Base-by-base conservation (phyloP, 2,329 filamentous ascomycete species). In the Dactylonectria macrodidyma region DNA sequence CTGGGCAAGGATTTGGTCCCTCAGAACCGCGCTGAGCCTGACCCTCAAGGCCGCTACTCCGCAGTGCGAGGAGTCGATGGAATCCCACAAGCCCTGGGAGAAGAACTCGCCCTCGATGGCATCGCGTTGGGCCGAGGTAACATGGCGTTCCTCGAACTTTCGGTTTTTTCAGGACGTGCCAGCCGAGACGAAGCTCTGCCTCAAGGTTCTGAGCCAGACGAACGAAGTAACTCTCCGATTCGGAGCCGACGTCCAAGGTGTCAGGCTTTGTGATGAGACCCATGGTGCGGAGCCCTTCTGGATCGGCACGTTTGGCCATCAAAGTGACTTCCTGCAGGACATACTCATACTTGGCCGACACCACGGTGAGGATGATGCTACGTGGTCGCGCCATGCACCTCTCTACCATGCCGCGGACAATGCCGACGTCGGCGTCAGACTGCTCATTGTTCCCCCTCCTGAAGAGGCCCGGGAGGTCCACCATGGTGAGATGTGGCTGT, bases 1-100 rank as follows among this genome's bases (percentile, higher is more conserved):
- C 46, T 88, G 81, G 1, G 68, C 57, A 0, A 81, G 70, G 22
- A 89, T 87, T 58, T 88, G 85, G 1, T 79, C 67, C 4, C 82
- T 76, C 2, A 91, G 79, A 0, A 91, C 74, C 1, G 81, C 78
- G 68, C 87, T 89, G 0, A 92, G 80, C 1, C 85, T 83, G 0
- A 72, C 69, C 30, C 84, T 81, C 12, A 92, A 78, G 0, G 81
- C 70, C 2, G 80, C 75, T 16, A 90, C 83, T 1, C 90, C 89
- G 80, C 73, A 0, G 77, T 77, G 0, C 76, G 69, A 3, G 77
- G 65, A 1, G 19, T 19, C 19, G 19, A 87, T 68, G 0, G 71
- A 46, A 0, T 71, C 72, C 84, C 85, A 88, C 0, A 77, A 66
- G 0, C 82, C 81, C 1, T 77, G 59, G 0, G 80, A 79, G 50